phyloP scores from a whole-genome alignment of 2,329 filamentous ascomycete genomes.

The Macrophomina tecta region DNA sequence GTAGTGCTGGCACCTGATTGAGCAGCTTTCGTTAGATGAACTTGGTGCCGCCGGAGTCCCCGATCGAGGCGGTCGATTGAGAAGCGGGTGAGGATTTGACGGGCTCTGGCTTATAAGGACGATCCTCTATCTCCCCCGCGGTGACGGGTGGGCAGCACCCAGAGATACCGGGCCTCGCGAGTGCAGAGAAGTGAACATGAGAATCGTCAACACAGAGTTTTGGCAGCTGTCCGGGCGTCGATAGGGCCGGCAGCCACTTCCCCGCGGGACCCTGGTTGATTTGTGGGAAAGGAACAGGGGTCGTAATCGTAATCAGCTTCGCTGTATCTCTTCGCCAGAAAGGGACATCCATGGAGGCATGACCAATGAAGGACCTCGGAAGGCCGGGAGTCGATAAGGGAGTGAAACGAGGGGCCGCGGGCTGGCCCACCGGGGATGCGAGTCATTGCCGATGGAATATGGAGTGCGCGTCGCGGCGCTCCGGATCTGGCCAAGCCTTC shows the following conservation, averaged over 20 bases:
- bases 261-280: background rate
- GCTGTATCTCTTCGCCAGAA: background rate
- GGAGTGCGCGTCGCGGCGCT: background rate
- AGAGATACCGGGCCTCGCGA: background rate
- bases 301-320: background rate
- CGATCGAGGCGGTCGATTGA: background rate
- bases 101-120: background rate
- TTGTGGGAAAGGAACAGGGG: background rate
- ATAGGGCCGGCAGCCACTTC: background rate
- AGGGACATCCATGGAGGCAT: background rate
- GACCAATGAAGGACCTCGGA: background rate
- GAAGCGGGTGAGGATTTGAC: background rate
- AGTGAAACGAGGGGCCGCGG: background rate
- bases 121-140: background rate
- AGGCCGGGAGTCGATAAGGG: background rate
- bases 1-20: background rate
- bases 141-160: background rate
- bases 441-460: background rate
- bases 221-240: background rate
- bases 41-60: background rate
- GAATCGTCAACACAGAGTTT: background rate
- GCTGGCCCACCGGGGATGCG: background rate
- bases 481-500: background rate
- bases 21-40: background rate
- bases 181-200: background rate